A percentile compares a stretch with the other conserved stretches of the same genome.
These are phyloP conservation scores for Torulaspora franciscae DNA, from an alignment of 805 yeast species.

Conservation along the genomic window DNA sequence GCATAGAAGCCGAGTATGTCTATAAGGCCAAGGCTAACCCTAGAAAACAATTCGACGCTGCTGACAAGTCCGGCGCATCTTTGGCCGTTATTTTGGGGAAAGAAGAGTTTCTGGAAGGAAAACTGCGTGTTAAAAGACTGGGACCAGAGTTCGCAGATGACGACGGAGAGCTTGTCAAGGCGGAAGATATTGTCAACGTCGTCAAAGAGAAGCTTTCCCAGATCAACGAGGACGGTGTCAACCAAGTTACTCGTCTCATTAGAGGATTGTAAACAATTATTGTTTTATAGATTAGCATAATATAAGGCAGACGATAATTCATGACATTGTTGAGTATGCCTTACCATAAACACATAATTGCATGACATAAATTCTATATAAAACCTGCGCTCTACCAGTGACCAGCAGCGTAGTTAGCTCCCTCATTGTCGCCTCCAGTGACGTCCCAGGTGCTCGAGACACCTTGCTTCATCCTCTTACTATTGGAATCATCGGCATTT, in stretches of 20 bases:
- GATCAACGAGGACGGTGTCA: constrained; percentile 49
- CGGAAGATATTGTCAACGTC: constrained; percentile 53
- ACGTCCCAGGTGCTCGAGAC: constrained; percentile 34
- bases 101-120: constrained; percentile 77
- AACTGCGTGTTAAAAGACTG: constrained; percentile 77
- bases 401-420: constrained; percentile 24
- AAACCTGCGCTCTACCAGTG: constrained; percentile 30
- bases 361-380: background rate
- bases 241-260: constrained; percentile 59
- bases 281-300: constrained; percentile 22
- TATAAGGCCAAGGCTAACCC: constrained; percentile 92
- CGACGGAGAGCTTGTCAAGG: constrained; percentile 74
- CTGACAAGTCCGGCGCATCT: constrained; percentile 89
- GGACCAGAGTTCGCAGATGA: constrained; percentile 85
- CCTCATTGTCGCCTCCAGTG: constrained; percentile 22
- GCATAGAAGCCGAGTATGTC: constrained; percentile 84
- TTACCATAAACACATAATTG: background rate
- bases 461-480: constrained; percentile 31
- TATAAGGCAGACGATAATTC: background rate
- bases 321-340: background rate
- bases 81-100: constrained; percentile 91
- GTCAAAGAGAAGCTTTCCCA: constrained; percentile 51
- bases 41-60: constrained; percentile 95
- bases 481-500: constrained; percentile 2
- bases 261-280: constrained; percentile 44